Conservation (phyloP, 768 basidiomycete species). For the Lentinula sp. region DNA sequence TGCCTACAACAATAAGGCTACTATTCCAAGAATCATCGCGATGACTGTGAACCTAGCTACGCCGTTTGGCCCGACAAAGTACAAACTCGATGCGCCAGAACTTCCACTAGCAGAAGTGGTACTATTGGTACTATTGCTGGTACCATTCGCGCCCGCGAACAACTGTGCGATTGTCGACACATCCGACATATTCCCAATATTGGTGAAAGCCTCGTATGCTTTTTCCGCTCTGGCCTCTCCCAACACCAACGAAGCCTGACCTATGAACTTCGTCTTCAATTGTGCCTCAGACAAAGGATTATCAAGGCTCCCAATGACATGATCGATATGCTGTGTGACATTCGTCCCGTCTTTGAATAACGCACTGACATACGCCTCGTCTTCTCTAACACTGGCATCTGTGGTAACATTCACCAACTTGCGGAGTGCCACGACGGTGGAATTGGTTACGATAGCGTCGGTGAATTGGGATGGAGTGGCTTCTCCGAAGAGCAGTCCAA, state of each 20-base stretch:
- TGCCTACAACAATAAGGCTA: neutral
- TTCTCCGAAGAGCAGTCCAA: slow-evolving; percentile 14
- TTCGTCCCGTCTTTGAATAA: slow-evolving; percentile 11
- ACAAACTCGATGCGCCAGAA: neutral
- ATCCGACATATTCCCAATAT: slow-evolving; percentile 7
- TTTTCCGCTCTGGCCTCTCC: slow-evolving; percentile 12
- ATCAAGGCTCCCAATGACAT: slow-evolving; percentile 16
- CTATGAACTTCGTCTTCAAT: slow-evolving; percentile 16
- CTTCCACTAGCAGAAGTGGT: neutral
- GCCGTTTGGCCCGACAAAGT: neutral
- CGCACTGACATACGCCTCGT: slow-evolving; percentile 12
- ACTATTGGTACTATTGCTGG: neutral
- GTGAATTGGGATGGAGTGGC: slow-evolving; percentile 14
- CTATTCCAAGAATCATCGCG: neutral
- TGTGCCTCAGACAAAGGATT: slow-evolving; percentile 13
- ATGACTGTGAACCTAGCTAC: neutral
- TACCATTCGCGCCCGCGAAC: slow-evolving; percentile 3
- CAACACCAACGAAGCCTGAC: slow-evolving; percentile 13
- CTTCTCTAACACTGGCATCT: slow-evolving; percentile 10
- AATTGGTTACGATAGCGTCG: slow-evolving; percentile 12
- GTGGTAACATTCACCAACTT: slow-evolving; percentile 14
- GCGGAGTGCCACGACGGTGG: slow-evolving; percentile 12
- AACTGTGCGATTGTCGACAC: neutral
- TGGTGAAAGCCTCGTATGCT: slow-evolving; percentile 7
- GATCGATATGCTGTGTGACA: slow-evolving; percentile 12